phyloP scores from a whole-genome alignment of 2,329 filamentous ascomycete species.

The Fusarium sp. region DNA sequence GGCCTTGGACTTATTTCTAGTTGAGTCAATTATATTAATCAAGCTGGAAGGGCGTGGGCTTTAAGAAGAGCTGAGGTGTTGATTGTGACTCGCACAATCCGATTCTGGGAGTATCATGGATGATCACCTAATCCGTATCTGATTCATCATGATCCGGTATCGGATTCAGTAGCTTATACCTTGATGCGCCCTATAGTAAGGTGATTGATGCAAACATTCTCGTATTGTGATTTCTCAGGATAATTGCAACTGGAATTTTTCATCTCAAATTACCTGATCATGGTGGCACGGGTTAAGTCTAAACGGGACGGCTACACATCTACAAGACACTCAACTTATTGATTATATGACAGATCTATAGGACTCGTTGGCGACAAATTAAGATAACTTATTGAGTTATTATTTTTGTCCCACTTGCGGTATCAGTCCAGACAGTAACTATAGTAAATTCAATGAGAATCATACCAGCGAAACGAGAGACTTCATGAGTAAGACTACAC shows the following conservation, averaged over 20 bases:
- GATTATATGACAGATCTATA: background rate
- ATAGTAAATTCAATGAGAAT: rapidly evolving
- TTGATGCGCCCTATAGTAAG: rapidly evolving
- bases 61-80: rapidly evolving
- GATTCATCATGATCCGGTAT: background rate
- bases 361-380: rapidly evolving
- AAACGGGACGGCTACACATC: rapidly evolving
- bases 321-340: rapidly evolving
- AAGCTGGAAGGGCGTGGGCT: no score
- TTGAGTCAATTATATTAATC: no score
- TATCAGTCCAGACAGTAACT: no score
- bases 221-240: rapidly evolving
- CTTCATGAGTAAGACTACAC: background rate
- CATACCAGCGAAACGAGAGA: rapidly evolving
- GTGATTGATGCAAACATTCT: rapidly evolving
- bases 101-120: background rate
- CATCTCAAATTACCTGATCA: rapidly evolving
- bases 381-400: rapidly evolving
- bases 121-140: background rate
- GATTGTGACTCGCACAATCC: background rate
- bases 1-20: rapidly evolving
- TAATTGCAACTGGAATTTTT: rapidly evolving
- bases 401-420: background rate
- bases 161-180: background rate
- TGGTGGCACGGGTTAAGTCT: rapidly evolving